Evolutionary conservation across 139 green algal species (phyloP).

Genomic region (Tetradesmus lagerheimii): DNA sequence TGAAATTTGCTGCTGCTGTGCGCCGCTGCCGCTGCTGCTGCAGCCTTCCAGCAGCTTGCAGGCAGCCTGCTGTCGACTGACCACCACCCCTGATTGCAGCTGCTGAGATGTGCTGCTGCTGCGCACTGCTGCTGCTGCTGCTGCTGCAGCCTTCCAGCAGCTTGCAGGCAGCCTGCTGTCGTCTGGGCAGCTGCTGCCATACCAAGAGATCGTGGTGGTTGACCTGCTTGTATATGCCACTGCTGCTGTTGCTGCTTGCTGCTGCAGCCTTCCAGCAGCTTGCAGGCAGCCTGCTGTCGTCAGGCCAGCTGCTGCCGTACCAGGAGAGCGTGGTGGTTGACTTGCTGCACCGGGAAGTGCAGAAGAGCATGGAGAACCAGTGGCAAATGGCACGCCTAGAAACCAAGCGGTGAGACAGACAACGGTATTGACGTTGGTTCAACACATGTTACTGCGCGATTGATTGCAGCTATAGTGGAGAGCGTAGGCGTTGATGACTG

Average conservation of each 20-base stretch:
- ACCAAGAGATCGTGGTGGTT: no score
- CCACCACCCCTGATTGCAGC: no score
- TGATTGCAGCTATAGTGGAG: no score
- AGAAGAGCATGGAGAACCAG: conserved; percentile 52
- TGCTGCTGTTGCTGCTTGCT: background rate
- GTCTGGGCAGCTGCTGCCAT: background rate
- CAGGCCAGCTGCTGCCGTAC: conserved; percentile 36
- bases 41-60: no score
- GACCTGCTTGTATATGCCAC: no score
- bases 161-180: background rate
- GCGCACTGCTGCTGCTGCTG: background rate
- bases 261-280: conserved; percentile 40
- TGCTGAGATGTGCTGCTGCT: no score
- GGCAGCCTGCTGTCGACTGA: no score
- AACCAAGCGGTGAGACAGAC: conserved; percentile 26
- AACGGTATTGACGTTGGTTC: background rate
- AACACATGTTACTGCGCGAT: no score
- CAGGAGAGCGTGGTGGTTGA: conserved; percentile 49
- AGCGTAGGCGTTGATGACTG: no score
- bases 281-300: conserved; percentile 26
- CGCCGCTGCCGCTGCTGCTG: no score
- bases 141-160: background rate
- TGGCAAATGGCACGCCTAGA: conserved; percentile 52
- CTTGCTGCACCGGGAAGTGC: conserved; percentile 44
- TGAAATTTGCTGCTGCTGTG: conserved; percentile 33